Evolutionary conservation across 805 yeast species (phyloP).

Genomic region (Cyberlindnera subsufficiens): DNA sequence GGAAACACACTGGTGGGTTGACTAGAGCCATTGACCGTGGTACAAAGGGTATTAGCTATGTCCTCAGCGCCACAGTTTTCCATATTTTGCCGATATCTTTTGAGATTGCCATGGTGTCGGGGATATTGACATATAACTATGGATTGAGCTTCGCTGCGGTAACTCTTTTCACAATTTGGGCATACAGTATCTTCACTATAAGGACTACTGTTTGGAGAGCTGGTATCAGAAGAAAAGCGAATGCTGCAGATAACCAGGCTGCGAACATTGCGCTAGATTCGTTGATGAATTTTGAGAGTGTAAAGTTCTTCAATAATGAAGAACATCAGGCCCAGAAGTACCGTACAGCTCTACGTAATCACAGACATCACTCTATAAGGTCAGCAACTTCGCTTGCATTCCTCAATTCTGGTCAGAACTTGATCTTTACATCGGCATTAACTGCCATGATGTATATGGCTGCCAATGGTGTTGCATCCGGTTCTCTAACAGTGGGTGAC

Average conservation of each 20-base stretch:
- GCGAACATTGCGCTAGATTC: constrained; percentile 94
- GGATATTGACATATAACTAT: constrained; percentile 87
- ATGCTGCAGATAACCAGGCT: constrained; percentile 92
- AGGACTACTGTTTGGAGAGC: constrained; percentile 96
- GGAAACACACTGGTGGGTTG: constrained; percentile 92
- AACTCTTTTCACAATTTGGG: constrained; percentile 81
- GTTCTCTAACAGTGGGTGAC: constrained; percentile 87
- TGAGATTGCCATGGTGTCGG: constrained; percentile 90
- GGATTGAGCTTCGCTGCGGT: constrained; percentile 87
- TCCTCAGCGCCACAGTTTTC: constrained; percentile 93
- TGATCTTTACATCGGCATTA: constrained; percentile 80
- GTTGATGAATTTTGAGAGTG: constrained; percentile 88
- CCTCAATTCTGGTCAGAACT: constrained; percentile 72
- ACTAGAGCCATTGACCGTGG: constrained; percentile 97
- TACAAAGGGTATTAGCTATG: constrained; percentile 93
- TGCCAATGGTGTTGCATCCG: constrained; percentile 83
- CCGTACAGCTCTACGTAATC: constrained; percentile 63
- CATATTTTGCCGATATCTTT: constrained; percentile 90
- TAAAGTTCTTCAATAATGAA: constrained; percentile 92
- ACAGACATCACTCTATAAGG: constrained; percentile 64
- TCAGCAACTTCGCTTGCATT: constrained; percentile 82
- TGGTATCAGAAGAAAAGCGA: constrained; percentile 80
- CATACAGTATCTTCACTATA: constrained; percentile 83
- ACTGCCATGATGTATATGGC: constrained; percentile 99
- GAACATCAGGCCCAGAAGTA: constrained; percentile 72